Percentiles rank a stretch among this genome's conserved stretches.
Conservation (phyloP, 768 basidiomycete species). For the Suillus fuscotomentosus region DNA sequence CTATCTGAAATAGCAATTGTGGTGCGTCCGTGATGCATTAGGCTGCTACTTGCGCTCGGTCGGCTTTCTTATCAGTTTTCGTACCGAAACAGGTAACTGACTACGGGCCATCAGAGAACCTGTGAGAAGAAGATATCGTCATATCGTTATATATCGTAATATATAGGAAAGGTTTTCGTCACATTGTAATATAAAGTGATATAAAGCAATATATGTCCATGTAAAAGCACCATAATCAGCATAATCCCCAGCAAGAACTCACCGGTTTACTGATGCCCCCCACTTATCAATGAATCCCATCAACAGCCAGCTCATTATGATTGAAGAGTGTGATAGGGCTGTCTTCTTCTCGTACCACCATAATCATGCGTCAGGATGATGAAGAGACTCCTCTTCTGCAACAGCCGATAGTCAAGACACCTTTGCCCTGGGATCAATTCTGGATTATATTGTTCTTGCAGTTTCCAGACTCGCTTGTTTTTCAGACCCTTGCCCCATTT, state of each 20-base stretch:
- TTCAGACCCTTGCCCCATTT: conserved; percentile 32
- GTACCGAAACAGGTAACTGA: background rate
- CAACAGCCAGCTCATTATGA: background rate
- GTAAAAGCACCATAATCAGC: no score
- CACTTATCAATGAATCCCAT: background rate
- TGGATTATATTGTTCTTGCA: background rate
- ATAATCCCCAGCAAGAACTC: no score
- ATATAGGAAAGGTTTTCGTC: no score
- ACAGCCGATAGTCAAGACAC: background rate
- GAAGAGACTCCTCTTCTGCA: background rate
- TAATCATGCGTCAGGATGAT: background rate
- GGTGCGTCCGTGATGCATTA: no score
- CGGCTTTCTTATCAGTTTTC: background rate
- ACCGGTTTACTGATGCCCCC: no score
- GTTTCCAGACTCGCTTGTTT: background rate
- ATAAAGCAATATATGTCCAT: no score
- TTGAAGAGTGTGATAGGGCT: background rate
- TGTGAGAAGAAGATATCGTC: no score
- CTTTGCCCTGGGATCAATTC: background rate
- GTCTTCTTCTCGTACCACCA: background rate
- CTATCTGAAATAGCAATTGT: no score
- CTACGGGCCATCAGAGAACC: no score
- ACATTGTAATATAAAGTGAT: no score
- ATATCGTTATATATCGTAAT: no score
- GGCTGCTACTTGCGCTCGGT: no score